phyloP scores from a whole-genome alignment of 2,329 filamentous ascomycete species.

The Thelonectria discophora region DNA sequence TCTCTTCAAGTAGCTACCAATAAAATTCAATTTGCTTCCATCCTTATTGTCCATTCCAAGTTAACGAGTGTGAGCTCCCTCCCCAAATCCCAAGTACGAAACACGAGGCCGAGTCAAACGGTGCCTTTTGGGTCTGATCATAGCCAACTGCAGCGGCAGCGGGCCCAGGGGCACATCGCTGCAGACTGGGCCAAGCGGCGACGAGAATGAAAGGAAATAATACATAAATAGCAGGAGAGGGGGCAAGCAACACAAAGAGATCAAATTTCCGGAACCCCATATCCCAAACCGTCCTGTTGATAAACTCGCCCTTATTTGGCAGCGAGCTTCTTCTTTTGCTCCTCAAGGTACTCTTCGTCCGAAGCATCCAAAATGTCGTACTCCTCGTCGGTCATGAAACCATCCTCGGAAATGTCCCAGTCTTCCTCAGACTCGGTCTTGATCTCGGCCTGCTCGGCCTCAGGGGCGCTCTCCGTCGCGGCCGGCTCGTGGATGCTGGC shows the following conservation, averaged over 20 bases:
- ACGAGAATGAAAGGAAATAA: conserved; percentile 37
- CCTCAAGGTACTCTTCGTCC: conserved; percentile 80
- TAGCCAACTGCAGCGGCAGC: conserved; percentile 18
- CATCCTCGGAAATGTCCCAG: conserved; percentile 71
- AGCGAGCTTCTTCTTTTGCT: conserved; percentile 56
- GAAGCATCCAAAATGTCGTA: conserved; percentile 97
- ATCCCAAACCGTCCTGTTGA: conserved; percentile 31
- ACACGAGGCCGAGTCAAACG: conserved; percentile 20
- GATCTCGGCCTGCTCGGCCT: conserved; percentile 57
- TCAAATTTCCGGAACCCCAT: conserved; percentile 35
- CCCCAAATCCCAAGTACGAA: conserved; percentile 26
- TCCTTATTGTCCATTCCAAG: conserved; percentile 36
- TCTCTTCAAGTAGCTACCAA: conserved; percentile 8
- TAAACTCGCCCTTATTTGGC: conserved; percentile 47
- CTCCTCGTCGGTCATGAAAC: conserved; percentile 95
- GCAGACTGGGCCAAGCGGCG: conserved; percentile 17
- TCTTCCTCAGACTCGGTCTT: conserved; percentile 63
- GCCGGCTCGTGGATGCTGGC: conserved; percentile 78
- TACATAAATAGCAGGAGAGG: conserved; percentile 36
- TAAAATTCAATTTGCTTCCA: conserved; percentile 37
- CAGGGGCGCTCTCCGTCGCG: conserved; percentile 61
- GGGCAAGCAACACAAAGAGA: conserved; percentile 30
- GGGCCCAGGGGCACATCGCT: conserved; percentile 10
- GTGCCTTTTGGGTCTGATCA: conserved; percentile 16
- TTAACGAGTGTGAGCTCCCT: conserved; percentile 40